Percentiles rank a stretch among this genome's conserved stretches.
These are phyloP conservation scores for Yamadazyma diddensiae DNA, from an alignment of 1,139 yeast species.

Conservation along the genomic window DNA sequence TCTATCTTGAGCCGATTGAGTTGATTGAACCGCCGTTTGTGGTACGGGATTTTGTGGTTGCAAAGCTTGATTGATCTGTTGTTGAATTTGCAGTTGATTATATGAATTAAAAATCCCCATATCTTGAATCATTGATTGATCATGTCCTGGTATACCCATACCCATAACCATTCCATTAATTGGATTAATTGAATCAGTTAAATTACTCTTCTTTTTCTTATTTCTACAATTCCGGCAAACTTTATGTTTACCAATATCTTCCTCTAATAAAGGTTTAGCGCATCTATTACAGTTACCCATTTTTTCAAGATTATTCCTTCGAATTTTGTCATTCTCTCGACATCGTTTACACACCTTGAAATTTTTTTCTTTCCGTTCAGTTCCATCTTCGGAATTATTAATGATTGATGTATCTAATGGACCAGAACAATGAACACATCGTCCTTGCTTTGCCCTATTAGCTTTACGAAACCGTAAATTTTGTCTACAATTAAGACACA, in stretches of 20 bases:
- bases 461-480: constrained; percentile 55
- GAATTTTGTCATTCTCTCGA: constrained; percentile 56
- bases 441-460: constrained; percentile 57
- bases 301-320: constrained; percentile 54
- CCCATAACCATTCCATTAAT: constrained; percentile 4
- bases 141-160: constrained; percentile 5
- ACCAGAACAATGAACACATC: constrained; percentile 67
- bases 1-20: constrained; percentile 2
- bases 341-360: constrained; percentile 65
- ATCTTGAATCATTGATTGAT: constrained; percentile 7
- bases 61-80: constrained; percentile 15
- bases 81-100: constrained; percentile 14
- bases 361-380: constrained; percentile 22
- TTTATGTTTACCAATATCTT: constrained; percentile 51
- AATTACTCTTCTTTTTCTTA: constrained; percentile 42
- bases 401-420: constrained; percentile 49
- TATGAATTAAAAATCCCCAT: constrained; percentile 7
- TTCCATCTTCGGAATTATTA: constrained; percentile 13
- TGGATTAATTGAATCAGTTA: constrained; percentile 6
- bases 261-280: constrained; percentile 44
- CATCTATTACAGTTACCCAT: constrained; percentile 63
- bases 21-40: constrained; percentile 3
- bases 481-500: constrained; percentile 59
- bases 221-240: constrained; percentile 53
- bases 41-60: constrained; percentile 17